Conservation (phyloP, 2,329 filamentous ascomycete genomes). For the Penicillium rolfsii region DNA sequence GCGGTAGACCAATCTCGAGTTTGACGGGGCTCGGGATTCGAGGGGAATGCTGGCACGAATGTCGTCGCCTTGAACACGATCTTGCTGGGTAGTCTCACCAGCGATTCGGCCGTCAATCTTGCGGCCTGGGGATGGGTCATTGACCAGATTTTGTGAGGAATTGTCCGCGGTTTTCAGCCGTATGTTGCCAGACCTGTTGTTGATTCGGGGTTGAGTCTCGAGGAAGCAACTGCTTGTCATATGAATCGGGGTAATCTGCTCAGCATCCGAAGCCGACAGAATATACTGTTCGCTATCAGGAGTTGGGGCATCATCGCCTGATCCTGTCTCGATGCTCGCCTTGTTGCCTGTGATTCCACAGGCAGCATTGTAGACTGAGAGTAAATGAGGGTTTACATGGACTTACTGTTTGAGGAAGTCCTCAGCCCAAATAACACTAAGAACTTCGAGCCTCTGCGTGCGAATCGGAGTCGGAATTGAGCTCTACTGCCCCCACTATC, state of each 20-base stretch:
- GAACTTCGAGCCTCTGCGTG: slow-evolving; percentile 42
- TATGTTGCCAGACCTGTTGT: slow-evolving; percentile 5
- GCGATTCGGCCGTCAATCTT: neutral
- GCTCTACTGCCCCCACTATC: slow-evolving; percentile 24
- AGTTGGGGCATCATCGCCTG: slow-evolving; percentile 10
- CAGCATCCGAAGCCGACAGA: neutral
- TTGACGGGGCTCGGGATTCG: slow-evolving; percentile 29
- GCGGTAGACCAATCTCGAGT: slow-evolving; percentile 36
- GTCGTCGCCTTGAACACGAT: slow-evolving; percentile 3
- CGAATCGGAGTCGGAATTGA: slow-evolving; percentile 37
- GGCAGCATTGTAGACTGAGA: neutral
- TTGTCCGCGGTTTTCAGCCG: neutral
- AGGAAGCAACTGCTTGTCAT: slow-evolving; percentile 2
- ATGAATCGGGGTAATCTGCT: slow-evolving; percentile 4
- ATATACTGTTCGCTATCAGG: slow-evolving; percentile 2
- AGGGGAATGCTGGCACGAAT: neutral
- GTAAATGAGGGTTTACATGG: neutral
- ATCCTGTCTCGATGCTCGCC: slow-evolving; percentile 18
- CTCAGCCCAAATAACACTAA: slow-evolving; percentile 42
- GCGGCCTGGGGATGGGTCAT: neutral
- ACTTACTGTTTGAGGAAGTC: slow-evolving; percentile 33
- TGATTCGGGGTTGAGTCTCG: slow-evolving; percentile 13
- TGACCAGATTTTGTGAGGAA: neutral
- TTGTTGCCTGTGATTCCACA: slow-evolving; percentile 21
- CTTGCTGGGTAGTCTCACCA: neutral